Evolutionary conservation across 192 early-diverging fungal species (phyloP).

Genomic region (Rhizophagus clarus): DNA sequence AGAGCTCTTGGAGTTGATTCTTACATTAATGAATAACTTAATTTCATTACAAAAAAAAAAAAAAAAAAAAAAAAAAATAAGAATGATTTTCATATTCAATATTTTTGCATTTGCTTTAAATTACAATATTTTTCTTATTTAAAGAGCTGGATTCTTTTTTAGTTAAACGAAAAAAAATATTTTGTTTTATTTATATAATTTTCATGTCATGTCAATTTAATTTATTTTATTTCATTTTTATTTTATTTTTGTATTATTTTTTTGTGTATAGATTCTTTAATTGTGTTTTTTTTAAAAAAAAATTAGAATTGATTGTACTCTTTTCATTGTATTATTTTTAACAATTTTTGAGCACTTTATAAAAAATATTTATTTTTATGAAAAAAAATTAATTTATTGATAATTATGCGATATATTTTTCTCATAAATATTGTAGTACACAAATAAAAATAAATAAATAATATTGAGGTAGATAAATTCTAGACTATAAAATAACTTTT

Average conservation of each 20-base stretch:
- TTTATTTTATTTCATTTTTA: background rate
- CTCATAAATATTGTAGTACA: too few relatives aligned
- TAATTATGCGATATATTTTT: too few relatives aligned
- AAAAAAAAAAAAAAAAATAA: background rate
- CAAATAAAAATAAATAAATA: too few relatives aligned
- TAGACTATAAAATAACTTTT: too few relatives aligned
- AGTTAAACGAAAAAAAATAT: too few relatives aligned
- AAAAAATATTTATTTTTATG: too few relatives aligned
- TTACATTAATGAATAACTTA: background rate
- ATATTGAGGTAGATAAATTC: too few relatives aligned
- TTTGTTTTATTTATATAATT: too few relatives aligned
- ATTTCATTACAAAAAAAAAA: background rate
- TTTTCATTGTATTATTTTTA: background rate
- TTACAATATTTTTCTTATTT: background rate
- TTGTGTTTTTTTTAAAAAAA: background rate
- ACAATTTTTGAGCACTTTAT: too few relatives aligned
- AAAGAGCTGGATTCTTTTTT: background rate
- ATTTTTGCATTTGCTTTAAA: background rate
- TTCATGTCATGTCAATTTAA: too few relatives aligned
- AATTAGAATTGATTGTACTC: background rate
- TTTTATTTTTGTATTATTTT: background rate
- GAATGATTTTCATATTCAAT: background rate
- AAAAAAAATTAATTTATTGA: too few relatives aligned
- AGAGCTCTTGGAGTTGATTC: conserved; percentile 27
- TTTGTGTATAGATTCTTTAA: background rate